Percentiles rank a stretch among this genome's conserved stretches.
phyloP scores from a whole-genome alignment of 202 grass and related monocot genomes.

The Saccharum hybrid region DNA sequence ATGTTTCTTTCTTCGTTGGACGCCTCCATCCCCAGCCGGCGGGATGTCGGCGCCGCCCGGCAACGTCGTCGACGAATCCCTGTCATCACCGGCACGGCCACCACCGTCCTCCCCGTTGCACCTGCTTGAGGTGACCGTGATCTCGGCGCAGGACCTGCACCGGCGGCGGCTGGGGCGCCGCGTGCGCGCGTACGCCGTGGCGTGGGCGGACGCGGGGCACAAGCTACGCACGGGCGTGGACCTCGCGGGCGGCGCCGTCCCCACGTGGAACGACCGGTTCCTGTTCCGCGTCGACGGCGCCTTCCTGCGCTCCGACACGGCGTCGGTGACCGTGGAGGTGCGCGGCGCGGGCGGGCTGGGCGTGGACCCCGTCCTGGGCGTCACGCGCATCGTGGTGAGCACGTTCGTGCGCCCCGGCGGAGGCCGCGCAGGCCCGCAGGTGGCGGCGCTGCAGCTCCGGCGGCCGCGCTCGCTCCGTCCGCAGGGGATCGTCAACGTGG shows the following conservation, averaged over 20 bases:
- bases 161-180: constrained; percentile 17
- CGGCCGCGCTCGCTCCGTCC: constrained; percentile 62
- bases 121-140: constrained; percentile 74
- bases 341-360: constrained; percentile 27
- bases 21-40: neutral
- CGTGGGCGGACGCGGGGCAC: constrained; percentile 53
- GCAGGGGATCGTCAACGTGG: constrained; percentile 79
- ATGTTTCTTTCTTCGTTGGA: neutral
- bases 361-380: constrained; percentile 60
- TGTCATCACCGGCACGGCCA: neutral
- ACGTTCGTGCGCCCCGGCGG: constrained; percentile 43
- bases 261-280: constrained; percentile 86
- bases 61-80: neutral
- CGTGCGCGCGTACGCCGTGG: constrained; percentile 66
- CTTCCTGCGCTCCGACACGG: constrained; percentile 67
- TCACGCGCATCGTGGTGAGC: constrained; percentile 62
- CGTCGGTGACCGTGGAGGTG: constrained; percentile 58
- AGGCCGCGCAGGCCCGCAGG: constrained; percentile 20
- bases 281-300: constrained; percentile 61
- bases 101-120: constrained; percentile 27
- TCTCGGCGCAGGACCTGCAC: constrained; percentile 88
- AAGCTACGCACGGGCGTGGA: constrained; percentile 63
- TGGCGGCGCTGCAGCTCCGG: constrained; percentile 67
- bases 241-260: constrained; percentile 43
- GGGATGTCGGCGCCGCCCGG: neutral